A percentile compares a stretch with the other conserved stretches of the same genome.
These are phyloP conservation scores for Drechslera avenae DNA, from an alignment of 2,329 filamentous ascomycete species.

Conservation along the genomic window DNA sequence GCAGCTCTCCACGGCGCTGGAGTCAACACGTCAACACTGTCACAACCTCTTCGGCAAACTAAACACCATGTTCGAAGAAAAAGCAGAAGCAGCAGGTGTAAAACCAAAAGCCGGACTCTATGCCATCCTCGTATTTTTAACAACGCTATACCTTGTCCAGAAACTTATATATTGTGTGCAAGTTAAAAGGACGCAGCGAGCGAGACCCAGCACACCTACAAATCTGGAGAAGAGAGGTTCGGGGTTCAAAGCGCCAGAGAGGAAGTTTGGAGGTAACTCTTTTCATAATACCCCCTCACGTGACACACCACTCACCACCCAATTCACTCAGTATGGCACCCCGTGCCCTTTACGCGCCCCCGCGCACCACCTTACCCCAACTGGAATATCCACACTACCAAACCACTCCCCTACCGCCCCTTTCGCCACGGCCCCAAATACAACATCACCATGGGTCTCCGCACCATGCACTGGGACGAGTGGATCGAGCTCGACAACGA, in stretches of 20 bases:
- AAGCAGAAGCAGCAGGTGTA: no score
- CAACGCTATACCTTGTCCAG: constrained; percentile 39
- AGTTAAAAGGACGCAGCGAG: constrained; percentile 19
- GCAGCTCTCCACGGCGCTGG: no score
- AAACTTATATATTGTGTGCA: constrained; percentile 35
- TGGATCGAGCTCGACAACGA: constrained; percentile 89
- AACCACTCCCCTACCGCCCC: constrained; percentile 76
- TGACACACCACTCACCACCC: background rate
- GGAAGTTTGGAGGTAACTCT: constrained; percentile 55
- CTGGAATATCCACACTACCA: constrained; percentile 67
- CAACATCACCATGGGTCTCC: constrained; percentile 76
- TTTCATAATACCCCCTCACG: background rate
- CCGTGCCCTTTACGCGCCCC: constrained; percentile 61
- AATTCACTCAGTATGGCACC: constrained; percentile 9
- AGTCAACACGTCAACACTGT: no score
- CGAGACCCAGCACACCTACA: constrained; percentile 41
- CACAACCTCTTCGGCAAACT: background rate
- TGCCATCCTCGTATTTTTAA: constrained; percentile 37
- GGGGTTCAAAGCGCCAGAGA: constrained; percentile 42
- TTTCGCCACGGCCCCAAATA: constrained; percentile 80
- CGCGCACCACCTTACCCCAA: constrained; percentile 65
- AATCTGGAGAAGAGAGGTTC: constrained; percentile 54
- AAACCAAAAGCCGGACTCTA: constrained; percentile 35
- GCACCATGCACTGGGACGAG: constrained; percentile 70
- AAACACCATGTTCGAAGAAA: constrained; percentile 1